Percentiles rank a stretch among this genome's conserved stretches.
phyloP scores from a whole-genome alignment of 176 grass and related monocot genomes.

The Musa troglodytarum region DNA sequence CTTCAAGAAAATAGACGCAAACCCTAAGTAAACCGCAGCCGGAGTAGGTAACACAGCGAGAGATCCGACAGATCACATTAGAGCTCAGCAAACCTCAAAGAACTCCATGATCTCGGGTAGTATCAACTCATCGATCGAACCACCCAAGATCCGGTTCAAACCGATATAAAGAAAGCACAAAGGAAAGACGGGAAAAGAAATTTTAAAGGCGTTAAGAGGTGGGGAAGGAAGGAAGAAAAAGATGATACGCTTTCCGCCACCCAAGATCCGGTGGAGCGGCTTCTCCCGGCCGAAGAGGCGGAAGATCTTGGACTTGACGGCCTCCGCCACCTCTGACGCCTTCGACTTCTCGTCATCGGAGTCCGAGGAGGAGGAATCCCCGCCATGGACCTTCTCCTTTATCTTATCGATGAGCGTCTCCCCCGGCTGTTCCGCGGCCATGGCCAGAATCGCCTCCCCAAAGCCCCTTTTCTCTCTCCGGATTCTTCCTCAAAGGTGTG shows the following conservation, averaged over 20 bases:
- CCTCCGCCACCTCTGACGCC: not conserved
- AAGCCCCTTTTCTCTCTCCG: not conserved
- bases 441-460: conserved; percentile 10
- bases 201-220: not conserved
- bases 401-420: conserved; percentile 43
- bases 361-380: conserved; percentile 8
- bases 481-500: too few species aligned
- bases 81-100: not conserved
- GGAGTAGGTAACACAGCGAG: not conserved
- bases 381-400: conserved; percentile 27
- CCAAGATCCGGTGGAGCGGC: conserved; percentile 56
- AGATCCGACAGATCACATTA: not conserved
- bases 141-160: not conserved
- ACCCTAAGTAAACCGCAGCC: not conserved
- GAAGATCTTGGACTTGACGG: conserved; percentile 24
- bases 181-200: not conserved
- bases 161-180: not conserved
- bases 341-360: conserved; percentile 26
- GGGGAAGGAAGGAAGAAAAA: not conserved
- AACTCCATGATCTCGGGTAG: not conserved
- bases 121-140: not conserved
- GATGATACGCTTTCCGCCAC: conserved; percentile 59
- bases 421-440: conserved; percentile 6
- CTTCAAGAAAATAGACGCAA: not conserved
- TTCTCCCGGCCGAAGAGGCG: conserved; percentile 50